Evolutionary conservation across 139 green algal genomes (phyloP).

Genomic region (Tetratostichococcus sp.): DNA sequence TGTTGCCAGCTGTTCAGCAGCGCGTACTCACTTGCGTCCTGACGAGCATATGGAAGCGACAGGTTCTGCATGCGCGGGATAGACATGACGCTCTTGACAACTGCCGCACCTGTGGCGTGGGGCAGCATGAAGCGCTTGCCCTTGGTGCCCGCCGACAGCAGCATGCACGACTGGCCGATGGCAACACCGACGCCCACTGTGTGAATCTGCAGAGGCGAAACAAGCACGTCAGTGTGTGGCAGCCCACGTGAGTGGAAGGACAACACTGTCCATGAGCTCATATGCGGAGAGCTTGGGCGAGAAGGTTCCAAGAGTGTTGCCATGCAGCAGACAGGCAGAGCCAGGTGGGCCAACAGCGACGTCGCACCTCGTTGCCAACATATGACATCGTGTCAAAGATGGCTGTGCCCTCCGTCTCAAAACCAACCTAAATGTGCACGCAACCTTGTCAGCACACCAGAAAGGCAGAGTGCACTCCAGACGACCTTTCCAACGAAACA

Average conservation of each 20-base stretch:
- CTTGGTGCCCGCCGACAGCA: constrained; percentile 73
- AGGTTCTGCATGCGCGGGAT: no score
- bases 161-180: constrained; percentile 78
- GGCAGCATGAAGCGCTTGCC: constrained; percentile 84
- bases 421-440: constrained; percentile 50
- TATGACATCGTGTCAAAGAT: constrained; percentile 88
- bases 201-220: constrained; percentile 16
- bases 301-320: no score
- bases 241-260: no score
- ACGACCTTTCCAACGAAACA: no score
- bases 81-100: constrained; percentile 1
- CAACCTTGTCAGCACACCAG: constrained; percentile 25
- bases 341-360: constrained; percentile 25
- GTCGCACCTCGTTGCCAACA: constrained; percentile 59
- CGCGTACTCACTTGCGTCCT: no score
- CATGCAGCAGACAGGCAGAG: neutral
- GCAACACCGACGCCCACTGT: constrained; percentile 57
- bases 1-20: no score
- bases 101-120: constrained; percentile 57
- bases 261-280: no score
- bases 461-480: no score
- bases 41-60: no score
- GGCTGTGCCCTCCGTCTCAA: constrained; percentile 81
- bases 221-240: no score
- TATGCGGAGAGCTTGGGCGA: no score